Base-by-base conservation (phyloP, 75 land plant genomes). In the Pinus taeda region DNA sequence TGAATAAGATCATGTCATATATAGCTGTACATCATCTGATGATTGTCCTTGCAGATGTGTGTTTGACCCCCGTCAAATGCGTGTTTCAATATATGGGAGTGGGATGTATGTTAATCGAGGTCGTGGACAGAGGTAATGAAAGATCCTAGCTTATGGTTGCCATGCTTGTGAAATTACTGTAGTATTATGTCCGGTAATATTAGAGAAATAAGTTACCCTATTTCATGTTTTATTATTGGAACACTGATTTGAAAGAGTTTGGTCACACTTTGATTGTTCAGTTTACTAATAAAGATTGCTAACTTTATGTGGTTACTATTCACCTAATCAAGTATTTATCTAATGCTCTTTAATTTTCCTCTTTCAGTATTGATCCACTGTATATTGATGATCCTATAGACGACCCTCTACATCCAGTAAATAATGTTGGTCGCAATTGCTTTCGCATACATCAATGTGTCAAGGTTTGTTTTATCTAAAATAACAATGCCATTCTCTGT, bases 21-120 rank as follows among this genome's bases (percentile, higher is more conserved):
- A 57, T 37, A 49, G 33, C 57, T 49, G 18, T 45, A 4, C 8
- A 55, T 70, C 57, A 33, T 21, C 14, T 67, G 14, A 61, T 78
- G 6, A 21, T 57, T 76, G 45, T 61, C 55, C n/a, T 57, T 45
- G 42, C 85, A 94, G 99, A 82, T 89, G 92, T 83, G 92, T 96
- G 22, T 96, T 92, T 92, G 99, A 96, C 77, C 95, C 99, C 55
- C 95, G 99, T 30, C 86, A 91, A 75, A 96, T 96, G 98, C 92
- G 99, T 77, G 85, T 96, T 49, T 90, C 91, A 62, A 91, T 96
- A 20, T 87, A 88, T 75, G 93, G 95, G 18, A 90, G 85, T 84
- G 99, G 99, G 33, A 81, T 90, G 66, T 96, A 96, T 85, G 84
- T 96, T 59, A 94, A 86, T 37, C 84, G 99, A 73, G 95, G 91